A percentile compares a stretch with the other conserved stretches of the same genome.
Conservation (phyloP, 176 grass and related monocot species). For the Eragrostis curvula region DNA sequence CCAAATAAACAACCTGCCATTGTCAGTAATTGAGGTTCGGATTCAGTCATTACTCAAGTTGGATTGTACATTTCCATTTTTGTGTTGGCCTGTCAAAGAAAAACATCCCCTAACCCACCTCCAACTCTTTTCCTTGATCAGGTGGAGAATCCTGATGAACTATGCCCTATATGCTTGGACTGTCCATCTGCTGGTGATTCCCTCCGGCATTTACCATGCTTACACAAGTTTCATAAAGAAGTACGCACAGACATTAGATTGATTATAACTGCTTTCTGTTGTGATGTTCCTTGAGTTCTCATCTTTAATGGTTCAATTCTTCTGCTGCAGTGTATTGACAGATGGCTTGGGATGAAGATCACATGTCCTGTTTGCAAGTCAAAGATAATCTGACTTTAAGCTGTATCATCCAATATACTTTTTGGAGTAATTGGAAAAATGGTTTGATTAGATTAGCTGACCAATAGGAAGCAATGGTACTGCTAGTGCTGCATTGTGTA, state of each 20-base stretch:
- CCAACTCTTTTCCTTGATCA: slow-evolving; percentile 34
- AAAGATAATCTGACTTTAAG: slow-evolving; percentile 40
- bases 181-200: slow-evolving; percentile 54
- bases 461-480: neutral
- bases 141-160: slow-evolving; percentile 48
- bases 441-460: slow-evolving; percentile 21
- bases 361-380: slow-evolving; percentile 85
- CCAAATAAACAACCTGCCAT: slow-evolving; percentile 80
- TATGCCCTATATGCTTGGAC: slow-evolving; percentile 77
- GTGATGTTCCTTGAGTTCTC: neutral
- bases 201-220: slow-evolving; percentile 73
- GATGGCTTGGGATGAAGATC: slow-evolving; percentile 74
- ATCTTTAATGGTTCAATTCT: slow-evolving; percentile 9
- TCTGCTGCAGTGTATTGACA: slow-evolving; percentile 83
- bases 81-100: slow-evolving; percentile 19
- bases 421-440: slow-evolving; percentile 16
- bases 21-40: slow-evolving; percentile 65
- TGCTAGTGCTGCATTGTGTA: neutral
- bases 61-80: neutral
- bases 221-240: slow-evolving; percentile 91
- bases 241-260: slow-evolving; percentile 37
- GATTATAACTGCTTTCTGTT: neutral
- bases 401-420: neutral
- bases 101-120: too few species aligned
- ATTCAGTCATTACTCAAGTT: slow-evolving; percentile 16